A percentile compares a stretch with the other conserved stretches of the same genome.
These are phyloP conservation scores for Phialemonium atrogriseum DNA, from an alignment of 2,329 filamentous ascomycete genomes.

Conservation along the genomic window DNA sequence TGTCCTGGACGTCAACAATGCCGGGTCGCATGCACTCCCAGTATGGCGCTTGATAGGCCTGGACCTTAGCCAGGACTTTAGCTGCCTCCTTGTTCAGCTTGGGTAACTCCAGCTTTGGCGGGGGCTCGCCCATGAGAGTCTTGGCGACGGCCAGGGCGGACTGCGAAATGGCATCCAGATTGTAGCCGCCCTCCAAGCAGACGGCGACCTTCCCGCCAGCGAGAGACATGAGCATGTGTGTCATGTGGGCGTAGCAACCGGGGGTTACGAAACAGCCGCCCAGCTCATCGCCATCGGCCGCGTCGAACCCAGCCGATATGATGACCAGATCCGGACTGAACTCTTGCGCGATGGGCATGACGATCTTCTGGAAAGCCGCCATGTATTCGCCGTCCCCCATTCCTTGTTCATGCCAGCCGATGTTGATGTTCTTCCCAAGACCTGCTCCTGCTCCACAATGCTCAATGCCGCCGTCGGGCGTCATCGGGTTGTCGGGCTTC, in stretches of 20 bases:
- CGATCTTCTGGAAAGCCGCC: constrained; percentile 88
- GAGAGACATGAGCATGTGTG: constrained; percentile 95
- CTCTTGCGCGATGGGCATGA: constrained; percentile 93
- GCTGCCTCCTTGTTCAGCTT: constrained; percentile 50
- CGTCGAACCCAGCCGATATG: constrained; percentile 92
- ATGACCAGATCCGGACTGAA: constrained; percentile 94
- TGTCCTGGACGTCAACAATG: constrained; percentile 43
- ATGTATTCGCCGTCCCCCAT: constrained; percentile 98
- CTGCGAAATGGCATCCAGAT: constrained; percentile 82
- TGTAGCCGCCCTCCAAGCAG: constrained; percentile 93
- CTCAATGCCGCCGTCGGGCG: constrained; percentile 53
- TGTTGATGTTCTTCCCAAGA: constrained; percentile 57
- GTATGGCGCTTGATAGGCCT: constrained; percentile 56
- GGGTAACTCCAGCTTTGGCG: constrained; percentile 50
- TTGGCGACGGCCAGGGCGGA: constrained; percentile 86
- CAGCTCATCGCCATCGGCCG: constrained; percentile 84
- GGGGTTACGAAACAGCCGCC: constrained; percentile 91
- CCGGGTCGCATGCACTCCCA: constrained; percentile 84
- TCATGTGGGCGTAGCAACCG: constrained; percentile 94
- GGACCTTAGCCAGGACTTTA: constrained; percentile 48
- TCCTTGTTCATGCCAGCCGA: constrained; percentile 58
- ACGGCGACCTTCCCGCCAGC: constrained; percentile 85
- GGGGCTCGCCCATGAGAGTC: constrained; percentile 93
- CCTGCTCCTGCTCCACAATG: constrained; percentile 49
- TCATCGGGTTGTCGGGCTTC: constrained; percentile 45